A percentile compares a stretch with the other conserved stretches of the same genome.
These are phyloP conservation scores for Chlorella ohadii DNA, from an alignment of 139 green algal genomes.

Conservation along the genomic window DNA sequence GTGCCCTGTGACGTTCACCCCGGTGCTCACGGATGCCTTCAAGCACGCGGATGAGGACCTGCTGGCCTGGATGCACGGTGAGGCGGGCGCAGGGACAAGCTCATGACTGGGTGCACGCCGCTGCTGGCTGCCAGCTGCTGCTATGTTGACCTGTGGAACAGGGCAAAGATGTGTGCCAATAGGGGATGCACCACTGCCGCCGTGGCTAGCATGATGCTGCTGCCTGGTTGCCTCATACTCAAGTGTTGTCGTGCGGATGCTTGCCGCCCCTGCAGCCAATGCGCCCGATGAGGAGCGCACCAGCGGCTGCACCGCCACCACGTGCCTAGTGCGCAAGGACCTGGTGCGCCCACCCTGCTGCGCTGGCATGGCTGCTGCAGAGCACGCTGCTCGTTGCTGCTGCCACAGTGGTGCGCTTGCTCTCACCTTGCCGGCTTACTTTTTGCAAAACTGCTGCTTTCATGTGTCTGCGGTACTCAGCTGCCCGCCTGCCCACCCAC, in stretches of 20 bases:
- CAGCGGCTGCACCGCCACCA: slow-evolving; percentile 50
- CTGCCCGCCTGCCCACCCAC: not conserved
- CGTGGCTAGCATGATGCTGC: too few relatives aligned
- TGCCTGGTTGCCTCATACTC: not conserved
- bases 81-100: too few relatives aligned
- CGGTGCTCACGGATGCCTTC: slow-evolving; percentile 51
- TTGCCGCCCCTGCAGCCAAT: slow-evolving; percentile 43
- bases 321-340: slow-evolving; percentile 26
- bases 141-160: too few relatives aligned
- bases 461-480: not conserved
- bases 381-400: not conserved
- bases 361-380: not conserved
- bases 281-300: slow-evolving; percentile 18
- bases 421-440: not conserved
- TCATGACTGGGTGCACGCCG: too few relatives aligned
- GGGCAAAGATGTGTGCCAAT: too few relatives aligned
- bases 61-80: slow-evolving; percentile 54
- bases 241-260: too few relatives aligned
- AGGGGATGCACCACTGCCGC: too few relatives aligned
- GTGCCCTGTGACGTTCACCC: slow-evolving; percentile 44
- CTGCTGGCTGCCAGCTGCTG: too few relatives aligned
- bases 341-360: slow-evolving; percentile 1
- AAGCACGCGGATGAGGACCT: slow-evolving; percentile 54
- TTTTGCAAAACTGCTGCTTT: not conserved
- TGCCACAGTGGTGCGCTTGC: not conserved